These are phyloP conservation scores for Penicillium rolfsii DNA, from an alignment of 2,329 filamentous ascomycete species.

Conservation along the genomic window DNA sequence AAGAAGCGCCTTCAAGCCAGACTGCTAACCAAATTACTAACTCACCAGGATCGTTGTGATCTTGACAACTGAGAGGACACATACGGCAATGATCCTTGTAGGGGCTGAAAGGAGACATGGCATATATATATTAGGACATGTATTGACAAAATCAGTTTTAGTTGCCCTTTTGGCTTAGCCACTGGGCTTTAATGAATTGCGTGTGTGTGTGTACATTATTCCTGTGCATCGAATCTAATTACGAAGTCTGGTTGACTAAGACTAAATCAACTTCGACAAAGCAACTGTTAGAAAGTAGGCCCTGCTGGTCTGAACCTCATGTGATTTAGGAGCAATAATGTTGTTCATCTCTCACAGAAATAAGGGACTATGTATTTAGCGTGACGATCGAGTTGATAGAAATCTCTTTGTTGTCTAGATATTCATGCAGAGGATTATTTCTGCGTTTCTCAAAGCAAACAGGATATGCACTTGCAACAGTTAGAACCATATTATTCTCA, in stretches of 20 bases:
- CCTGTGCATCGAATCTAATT: too few species aligned
- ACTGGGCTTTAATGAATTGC: too few species aligned
- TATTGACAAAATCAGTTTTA: too few species aligned
- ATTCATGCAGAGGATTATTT: not conserved
- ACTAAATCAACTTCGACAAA: not conserved
- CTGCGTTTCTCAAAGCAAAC: not conserved
- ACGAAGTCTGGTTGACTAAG: not conserved
- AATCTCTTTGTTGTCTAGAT: not conserved
- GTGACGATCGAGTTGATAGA: not conserved
- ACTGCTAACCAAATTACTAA: conserved; percentile 24
- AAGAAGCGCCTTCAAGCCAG: conserved; percentile 40
- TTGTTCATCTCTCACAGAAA: not conserved
- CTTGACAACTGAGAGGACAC: too few species aligned
- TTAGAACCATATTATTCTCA: not conserved
- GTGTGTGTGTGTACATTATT: too few species aligned
- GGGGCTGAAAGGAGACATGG: too few species aligned
- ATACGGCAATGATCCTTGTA: too few species aligned
- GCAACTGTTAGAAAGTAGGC: not conserved
- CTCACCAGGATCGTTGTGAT: too few species aligned
- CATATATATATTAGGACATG: too few species aligned
- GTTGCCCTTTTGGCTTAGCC: too few species aligned
- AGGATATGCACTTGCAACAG: not conserved
- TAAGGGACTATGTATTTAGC: not conserved
- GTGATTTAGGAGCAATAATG: not conserved
- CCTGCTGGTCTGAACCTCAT: not conserved